Evolutionary conservation across 768 basidiomycete genomes (phyloP), one percentile per base, ranked within the genome.

Genomic region (Ramaria sp.): DNA sequence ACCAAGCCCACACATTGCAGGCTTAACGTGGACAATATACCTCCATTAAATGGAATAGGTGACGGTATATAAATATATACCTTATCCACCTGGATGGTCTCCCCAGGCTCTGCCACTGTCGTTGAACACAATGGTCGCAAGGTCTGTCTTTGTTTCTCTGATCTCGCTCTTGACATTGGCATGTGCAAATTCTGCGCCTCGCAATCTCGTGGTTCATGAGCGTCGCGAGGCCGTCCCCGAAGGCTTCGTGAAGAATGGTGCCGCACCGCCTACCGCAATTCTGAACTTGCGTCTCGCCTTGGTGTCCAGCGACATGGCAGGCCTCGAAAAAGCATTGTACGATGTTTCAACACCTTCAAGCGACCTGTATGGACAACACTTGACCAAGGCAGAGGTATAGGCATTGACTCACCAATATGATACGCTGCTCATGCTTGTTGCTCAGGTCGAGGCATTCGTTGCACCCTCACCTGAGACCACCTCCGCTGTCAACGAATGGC

Each of bases 231-330:
- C 34, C 25, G 58, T 58, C 25, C 68, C 67, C 5, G 56, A 57
- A 15, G 68, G 68, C 20, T 69, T 66, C 59, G 61, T 59, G 38
- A 45, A 43, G 9, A 45, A 47, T 9, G 60, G 60, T 22, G 44
- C 64, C 27, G 69, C 71, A 2, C 42, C 64, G 4, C 53, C 62
- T 2, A 64, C 67, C 53, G 55, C 64, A 0, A 55, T 60, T 13
- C 62, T 76, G 38, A 68, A 64, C 50, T 61, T 74, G 43, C 69
- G 70, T 37, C 55, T 74, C 47, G 71, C 65, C 3, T 63, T 74
- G 42, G 62, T 60, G 28, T 67, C 67, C 45, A 65, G 58, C 49
- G 61, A 73, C 56, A 64, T 67, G 25, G 54, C 51, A 15, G 71
- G 70, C 12, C 67, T 74, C 7, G 66, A 71, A 56, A 61, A 67